Conservation (phyloP, 257 asterid genomes). For the Gardenia jasminoides region DNA sequence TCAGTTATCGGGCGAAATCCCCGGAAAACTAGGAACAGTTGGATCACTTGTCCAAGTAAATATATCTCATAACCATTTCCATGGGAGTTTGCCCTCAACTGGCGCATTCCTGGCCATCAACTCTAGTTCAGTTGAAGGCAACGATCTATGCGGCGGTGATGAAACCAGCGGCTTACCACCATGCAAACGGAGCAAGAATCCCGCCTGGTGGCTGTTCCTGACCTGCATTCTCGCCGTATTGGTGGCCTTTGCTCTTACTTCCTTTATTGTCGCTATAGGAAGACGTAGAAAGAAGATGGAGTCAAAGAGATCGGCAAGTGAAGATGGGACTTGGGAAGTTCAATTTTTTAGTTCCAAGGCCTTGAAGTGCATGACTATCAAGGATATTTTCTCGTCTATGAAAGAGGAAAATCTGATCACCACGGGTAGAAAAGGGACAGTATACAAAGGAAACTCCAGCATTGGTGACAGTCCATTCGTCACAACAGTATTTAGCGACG, state of each 20-base stretch:
- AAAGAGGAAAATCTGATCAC: conserved; percentile 51
- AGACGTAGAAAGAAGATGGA: conserved; percentile 19
- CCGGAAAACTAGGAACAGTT: conserved; percentile 50
- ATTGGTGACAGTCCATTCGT: conserved; percentile 30
- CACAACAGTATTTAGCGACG: conserved; percentile 30
- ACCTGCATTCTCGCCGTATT: conserved; percentile 40
- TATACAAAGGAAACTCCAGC: conserved; percentile 40
- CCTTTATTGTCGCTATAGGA: conserved; percentile 17
- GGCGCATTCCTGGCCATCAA: conserved; percentile 73
- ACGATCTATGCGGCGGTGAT: conserved; percentile 56
- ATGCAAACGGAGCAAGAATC: conserved; percentile 38
- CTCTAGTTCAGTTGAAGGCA: conserved; percentile 53
- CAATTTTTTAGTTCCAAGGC: conserved; percentile 43
- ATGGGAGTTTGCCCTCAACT: conserved; percentile 61
- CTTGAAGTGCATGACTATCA: conserved; percentile 34
- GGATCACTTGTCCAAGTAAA: conserved; percentile 73
- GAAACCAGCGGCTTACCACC: conserved; percentile 51
- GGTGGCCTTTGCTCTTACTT: conserved; percentile 28
- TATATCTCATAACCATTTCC: conserved; percentile 63
- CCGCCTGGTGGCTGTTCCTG: conserved; percentile 50
- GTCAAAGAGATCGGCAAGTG: conserved; percentile 37
- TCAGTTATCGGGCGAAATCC: conserved; percentile 56
- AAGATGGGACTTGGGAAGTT: conserved; percentile 63
- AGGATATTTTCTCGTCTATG: conserved; percentile 46
- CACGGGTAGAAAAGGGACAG: conserved; percentile 32